phyloP scores from a whole-genome alignment of 805 yeast genomes.

The Schizosaccharomyces cryophilus region DNA sequence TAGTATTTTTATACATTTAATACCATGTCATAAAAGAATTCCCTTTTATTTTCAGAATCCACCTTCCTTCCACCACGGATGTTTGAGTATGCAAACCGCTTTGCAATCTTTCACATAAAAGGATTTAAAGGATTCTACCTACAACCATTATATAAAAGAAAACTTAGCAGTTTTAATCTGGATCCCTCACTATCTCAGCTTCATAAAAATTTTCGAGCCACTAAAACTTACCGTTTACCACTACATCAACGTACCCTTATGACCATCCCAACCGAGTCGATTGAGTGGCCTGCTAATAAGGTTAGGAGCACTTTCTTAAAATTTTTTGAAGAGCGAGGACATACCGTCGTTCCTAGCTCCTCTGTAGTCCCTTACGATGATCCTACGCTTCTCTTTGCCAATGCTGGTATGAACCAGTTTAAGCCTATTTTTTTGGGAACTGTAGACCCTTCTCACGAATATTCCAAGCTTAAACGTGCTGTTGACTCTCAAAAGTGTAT shows the following conservation, averaged over 20 bases:
- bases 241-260: background rate
- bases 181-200: background rate
- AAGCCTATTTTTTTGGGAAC: constrained; percentile 94
- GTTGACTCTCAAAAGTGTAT: constrained; percentile 93
- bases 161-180: too few species aligned
- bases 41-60: too few species aligned
- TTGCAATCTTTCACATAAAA: too few species aligned
- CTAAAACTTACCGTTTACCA: background rate
- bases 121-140: too few species aligned
- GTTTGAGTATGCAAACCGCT: too few species aligned
- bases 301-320: constrained; percentile 72
- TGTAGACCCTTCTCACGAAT: constrained; percentile 80
- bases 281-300: constrained; percentile 9
- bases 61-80: too few species aligned
- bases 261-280: background rate
- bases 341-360: constrained; percentile 72
- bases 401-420: constrained; percentile 91
- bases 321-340: constrained; percentile 40
- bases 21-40: too few species aligned
- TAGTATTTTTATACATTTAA: too few species aligned
- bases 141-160: too few species aligned
- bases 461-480: constrained; percentile 65
- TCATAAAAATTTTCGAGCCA: background rate
- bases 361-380: constrained; percentile 95
- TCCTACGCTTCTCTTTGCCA: constrained; percentile 86